phyloP scores from a whole-genome alignment of 768 basidiomycete genomes.

The Rhizopogon rudus region DNA sequence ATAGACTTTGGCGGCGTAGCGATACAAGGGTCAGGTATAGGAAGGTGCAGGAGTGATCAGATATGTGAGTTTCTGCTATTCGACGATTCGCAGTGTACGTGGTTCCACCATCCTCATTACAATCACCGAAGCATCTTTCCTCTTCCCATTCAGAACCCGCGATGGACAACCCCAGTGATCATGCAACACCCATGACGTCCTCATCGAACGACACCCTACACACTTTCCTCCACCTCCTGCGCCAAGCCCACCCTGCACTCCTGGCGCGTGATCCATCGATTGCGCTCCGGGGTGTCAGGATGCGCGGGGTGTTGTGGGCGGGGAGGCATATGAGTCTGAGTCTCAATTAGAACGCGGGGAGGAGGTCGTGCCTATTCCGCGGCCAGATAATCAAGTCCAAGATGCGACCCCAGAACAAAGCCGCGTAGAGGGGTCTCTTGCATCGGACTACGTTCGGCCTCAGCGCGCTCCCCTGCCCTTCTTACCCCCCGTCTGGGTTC shows the following conservation, averaged over 20 bases:
- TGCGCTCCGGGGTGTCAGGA: not conserved
- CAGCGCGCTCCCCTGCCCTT: constrained; percentile 44
- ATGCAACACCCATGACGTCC: not conserved
- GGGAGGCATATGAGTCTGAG: not conserved
- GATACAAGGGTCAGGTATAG: too few relatives aligned
- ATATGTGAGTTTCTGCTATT: too few relatives aligned
- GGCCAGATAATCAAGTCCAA: not conserved
- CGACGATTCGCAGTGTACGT: constrained; percentile 76
- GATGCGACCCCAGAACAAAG: not conserved
- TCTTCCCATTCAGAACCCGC: not conserved
- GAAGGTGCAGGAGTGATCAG: too few relatives aligned
- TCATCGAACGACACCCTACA: not conserved
- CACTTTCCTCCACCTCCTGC: not conserved
- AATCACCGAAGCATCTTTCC: not conserved
- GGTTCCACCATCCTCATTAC: constrained; percentile 33
- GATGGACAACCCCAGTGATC: not conserved
- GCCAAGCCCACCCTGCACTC: not conserved
- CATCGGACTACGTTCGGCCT: constrained; percentile 2
- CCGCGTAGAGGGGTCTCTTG: not conserved
- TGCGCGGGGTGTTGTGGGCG: constrained; percentile 1
- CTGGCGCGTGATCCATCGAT: not conserved
- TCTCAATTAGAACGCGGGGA: not conserved
- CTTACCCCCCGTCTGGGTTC: constrained; percentile 90
- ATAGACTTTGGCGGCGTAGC: not conserved
- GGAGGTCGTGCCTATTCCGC: not conserved